A percentile compares a stretch with the other conserved stretches of the same genome.
phyloP scores from a whole-genome alignment of 768 basidiomycete genomes.

The Suillus subaureus region DNA sequence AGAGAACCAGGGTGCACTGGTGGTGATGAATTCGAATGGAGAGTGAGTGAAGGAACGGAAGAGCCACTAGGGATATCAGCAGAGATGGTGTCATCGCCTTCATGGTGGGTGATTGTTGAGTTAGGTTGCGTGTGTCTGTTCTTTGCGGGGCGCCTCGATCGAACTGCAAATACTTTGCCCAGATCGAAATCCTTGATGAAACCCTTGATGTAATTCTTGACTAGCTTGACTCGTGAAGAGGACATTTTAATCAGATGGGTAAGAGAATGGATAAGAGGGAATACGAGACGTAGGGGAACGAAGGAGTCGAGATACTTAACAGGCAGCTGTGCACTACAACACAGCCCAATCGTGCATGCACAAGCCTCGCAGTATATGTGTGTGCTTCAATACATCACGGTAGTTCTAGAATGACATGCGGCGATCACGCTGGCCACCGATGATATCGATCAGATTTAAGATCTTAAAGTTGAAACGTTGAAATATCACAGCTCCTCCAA shows the following conservation, averaged over 20 bases:
- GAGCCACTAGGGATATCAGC: not conserved
- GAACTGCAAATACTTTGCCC: not conserved
- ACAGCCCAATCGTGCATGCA: too few relatives aligned
- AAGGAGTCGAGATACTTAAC: too few relatives aligned
- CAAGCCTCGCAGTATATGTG: too few relatives aligned
- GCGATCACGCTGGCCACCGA: too few relatives aligned
- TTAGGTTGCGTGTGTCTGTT: not conserved
- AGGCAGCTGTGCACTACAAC: too few relatives aligned
- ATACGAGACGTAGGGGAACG: too few relatives aligned
- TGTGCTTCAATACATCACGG: too few relatives aligned
- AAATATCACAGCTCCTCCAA: too few relatives aligned
- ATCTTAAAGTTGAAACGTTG: too few relatives aligned
- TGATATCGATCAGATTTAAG: too few relatives aligned
- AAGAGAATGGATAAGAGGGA: not conserved
- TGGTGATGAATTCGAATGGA: not conserved
- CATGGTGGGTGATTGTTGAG: not conserved
- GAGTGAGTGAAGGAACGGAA: not conserved
- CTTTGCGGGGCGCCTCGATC: not conserved
- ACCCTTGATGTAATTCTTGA: not conserved
- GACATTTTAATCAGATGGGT: not conserved
- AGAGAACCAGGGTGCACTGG: not conserved
- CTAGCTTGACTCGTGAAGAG: too few relatives aligned
- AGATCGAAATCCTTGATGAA: not conserved
- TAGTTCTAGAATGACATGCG: too few relatives aligned
- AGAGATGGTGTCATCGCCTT: not conserved